Evolutionary conservation across 1,284 basidiomycete genomes (phyloP), one percentile per base, ranked within the genome.

Genomic region (Ganoderma sinense): DNA sequence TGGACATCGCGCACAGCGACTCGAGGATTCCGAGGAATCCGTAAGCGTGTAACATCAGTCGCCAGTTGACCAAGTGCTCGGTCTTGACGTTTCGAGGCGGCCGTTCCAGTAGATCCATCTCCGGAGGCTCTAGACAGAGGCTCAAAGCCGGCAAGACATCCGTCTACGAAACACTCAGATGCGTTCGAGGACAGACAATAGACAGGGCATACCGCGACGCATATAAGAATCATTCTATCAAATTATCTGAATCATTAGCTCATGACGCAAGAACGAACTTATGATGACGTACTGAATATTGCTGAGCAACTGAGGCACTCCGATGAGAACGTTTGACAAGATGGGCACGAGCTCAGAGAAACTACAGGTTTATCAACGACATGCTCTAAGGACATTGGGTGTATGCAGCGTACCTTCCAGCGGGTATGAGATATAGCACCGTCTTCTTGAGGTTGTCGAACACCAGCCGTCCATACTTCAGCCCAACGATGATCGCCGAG

Each of bases 331-430:
- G 67, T 86, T 86, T 36, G 91, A 76, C 8, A 92, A 73, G 65
- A 92, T 86, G 4, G 91, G 88, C 84, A 90, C 89, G 70, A 92
- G 83, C 76, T 93, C 91, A 11, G 88, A 87, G 81, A 89, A 92
- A 70, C 86, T 74, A 41, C 10, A n/a, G 8, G 2, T n/a, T 20
- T 1, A 26, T 58, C 33, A 58, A 11, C 56, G 53, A 14, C 16
- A 11, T 6, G 10, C 13, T 5, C 18, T 11, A 13, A 39, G 18
- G 1, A 39, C 3, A 29, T 6, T 23, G 3, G 33, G 7, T 7
- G n/a, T 13, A 11, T 6, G 26, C n/a, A 4, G 40, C 69, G 31
- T 65, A 82, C 80, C 77, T 81, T 76, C 86, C 85, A 39, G 85
- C 86, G 10, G 86, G 85, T 40, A 85, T 74, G 14, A 86, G 77